A percentile compares a stretch with the other conserved stretches of the same genome.
Conservation (phyloP, 2,329 filamentous ascomycete genomes). For the Fusarium dlaminii region DNA sequence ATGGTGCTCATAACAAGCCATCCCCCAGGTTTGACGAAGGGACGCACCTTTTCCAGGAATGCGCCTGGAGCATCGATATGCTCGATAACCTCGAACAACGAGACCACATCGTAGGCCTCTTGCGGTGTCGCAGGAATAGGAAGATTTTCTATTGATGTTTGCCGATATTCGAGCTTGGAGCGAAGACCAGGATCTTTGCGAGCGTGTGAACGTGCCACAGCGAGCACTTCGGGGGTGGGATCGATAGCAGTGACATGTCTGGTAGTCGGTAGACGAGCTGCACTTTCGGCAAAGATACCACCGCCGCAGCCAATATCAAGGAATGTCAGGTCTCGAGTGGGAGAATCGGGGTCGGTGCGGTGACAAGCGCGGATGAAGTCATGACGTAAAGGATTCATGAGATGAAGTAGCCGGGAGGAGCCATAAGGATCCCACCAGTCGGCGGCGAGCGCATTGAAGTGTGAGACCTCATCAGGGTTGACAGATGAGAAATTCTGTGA, state of each 20-base stretch:
- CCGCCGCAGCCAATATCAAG: conserved; percentile 96
- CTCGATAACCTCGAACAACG: conserved; percentile 94
- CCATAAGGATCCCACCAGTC: conserved; percentile 98
- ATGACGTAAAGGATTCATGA: conserved; percentile 98
- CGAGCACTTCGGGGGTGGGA: conserved; percentile 77
- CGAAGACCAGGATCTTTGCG: conserved; percentile 75
- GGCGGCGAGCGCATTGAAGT: conserved; percentile 93
- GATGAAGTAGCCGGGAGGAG: conserved; percentile 88
- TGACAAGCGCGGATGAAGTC: conserved; percentile 86
- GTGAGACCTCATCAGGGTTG: conserved; percentile 87
- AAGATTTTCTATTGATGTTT: conserved; percentile 80
- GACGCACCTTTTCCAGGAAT: conserved; percentile 77
- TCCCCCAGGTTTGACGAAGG: conserved; percentile 86
- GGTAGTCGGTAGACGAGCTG: conserved; percentile 73
- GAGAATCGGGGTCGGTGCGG: conserved; percentile 56
- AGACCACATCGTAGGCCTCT: conserved; percentile 79
- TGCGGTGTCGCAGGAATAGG: conserved; percentile 49
- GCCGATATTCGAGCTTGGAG: conserved; percentile 74
- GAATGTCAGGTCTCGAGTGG: conserved; percentile 65
- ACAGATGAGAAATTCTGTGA: conserved; percentile 70
- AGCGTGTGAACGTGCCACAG: conserved; percentile 80
- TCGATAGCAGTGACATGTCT: conserved; percentile 78
- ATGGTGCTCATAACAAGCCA: conserved; percentile 96
- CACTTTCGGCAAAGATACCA: conserved; percentile 93
- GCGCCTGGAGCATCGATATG: conserved; percentile 81